These are phyloP conservation scores for Ceratobasidium sp. DNA, from an alignment of 1,284 basidiomycete genomes.

Conservation along the genomic window DNA sequence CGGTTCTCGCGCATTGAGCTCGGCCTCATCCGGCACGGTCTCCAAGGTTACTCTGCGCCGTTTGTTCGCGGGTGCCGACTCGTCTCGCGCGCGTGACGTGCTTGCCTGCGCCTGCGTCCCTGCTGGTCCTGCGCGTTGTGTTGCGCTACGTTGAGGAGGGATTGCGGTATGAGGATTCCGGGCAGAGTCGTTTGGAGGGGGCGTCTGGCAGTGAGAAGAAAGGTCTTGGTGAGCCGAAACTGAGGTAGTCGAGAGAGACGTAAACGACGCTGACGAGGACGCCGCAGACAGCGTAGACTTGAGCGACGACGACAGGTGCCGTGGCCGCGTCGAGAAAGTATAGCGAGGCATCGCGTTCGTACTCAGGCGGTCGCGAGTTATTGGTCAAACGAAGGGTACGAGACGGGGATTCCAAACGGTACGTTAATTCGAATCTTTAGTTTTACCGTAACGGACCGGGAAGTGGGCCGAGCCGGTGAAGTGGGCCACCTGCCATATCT, in stretches of 20 bases:
- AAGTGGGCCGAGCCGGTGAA: conserved; percentile 11
- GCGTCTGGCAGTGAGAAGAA: neutral
- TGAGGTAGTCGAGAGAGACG: neutral
- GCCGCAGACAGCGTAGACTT: neutral
- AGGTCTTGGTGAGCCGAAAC: neutral
- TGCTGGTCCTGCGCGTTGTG: neutral
- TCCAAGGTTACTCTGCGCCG: neutral
- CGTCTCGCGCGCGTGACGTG: neutral
- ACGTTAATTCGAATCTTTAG: too few species aligned
- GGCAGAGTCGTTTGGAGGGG: neutral
- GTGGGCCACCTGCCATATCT: conserved; percentile 1
- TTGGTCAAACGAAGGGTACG: too few species aligned
- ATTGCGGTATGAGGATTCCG: neutral
- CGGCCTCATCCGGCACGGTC: neutral
- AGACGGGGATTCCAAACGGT: too few species aligned
- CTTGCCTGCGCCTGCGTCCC: neutral
- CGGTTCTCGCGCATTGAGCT: neutral
- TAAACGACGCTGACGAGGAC: neutral
- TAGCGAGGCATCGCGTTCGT: neutral
- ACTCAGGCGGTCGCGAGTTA: too few species aligned
- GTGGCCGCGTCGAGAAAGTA: neutral
- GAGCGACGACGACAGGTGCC: neutral
- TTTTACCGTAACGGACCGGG: conserved; percentile 6
- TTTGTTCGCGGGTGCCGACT: neutral
- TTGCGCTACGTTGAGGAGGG: neutral